These are phyloP conservation scores for Mycena pura DNA, from an alignment of 768 basidiomycete species.

Conservation along the genomic window DNA sequence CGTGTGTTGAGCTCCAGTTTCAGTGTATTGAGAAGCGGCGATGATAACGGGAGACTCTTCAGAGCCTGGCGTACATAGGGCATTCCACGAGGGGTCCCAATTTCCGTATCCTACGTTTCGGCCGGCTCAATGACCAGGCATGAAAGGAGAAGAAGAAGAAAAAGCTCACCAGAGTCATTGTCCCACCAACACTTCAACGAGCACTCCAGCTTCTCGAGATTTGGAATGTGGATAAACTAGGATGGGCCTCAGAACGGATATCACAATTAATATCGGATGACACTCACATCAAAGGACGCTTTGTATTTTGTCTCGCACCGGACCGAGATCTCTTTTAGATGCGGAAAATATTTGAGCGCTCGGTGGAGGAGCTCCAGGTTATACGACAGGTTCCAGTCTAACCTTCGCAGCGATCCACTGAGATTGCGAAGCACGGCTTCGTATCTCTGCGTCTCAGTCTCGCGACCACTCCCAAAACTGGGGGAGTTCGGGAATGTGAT, in stretches of 20 bases:
- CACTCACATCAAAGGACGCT: background rate
- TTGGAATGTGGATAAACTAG: background rate
- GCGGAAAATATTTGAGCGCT: background rate
- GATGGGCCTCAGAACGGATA: background rate
- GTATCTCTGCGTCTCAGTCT: no score
- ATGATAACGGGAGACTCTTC: background rate
- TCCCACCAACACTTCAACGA: background rate
- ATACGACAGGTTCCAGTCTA: background rate
- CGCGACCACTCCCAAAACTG: no score
- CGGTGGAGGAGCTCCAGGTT: background rate
- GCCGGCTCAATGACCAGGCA: no score
- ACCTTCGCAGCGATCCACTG: background rate
- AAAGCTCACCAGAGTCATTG: background rate
- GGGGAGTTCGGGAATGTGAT: no score
- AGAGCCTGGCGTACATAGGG: background rate
- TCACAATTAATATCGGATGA: background rate
- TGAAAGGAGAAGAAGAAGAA: no score
- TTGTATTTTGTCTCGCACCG: no score
- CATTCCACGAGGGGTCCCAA: background rate
- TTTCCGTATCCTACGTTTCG: background rate
- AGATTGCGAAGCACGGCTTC: background rate
- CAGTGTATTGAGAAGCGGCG: background rate
- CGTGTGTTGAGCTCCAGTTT: background rate
- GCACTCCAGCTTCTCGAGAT: background rate
- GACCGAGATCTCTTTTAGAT: slow-evolving; percentile 5